Base-by-base conservation (phyloP, 2,329 filamentous ascomycete genomes). In the Sodiomyces alkalinus region DNA sequence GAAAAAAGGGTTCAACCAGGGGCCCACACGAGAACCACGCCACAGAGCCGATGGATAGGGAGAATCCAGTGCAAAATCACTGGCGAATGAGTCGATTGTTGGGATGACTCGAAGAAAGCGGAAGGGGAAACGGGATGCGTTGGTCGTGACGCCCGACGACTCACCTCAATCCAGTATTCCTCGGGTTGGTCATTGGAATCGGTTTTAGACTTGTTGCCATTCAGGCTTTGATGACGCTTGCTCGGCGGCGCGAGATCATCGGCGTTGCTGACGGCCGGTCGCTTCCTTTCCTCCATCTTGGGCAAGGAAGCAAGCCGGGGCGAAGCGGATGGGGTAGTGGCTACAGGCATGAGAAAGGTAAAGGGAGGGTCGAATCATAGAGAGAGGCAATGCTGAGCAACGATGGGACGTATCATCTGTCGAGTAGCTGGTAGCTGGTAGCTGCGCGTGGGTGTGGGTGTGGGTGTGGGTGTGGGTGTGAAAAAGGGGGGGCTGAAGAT, bases 241-340 rank as follows among this genome's bases (percentile, higher is more conserved):
- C 75, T 80, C 14, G 87, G 86, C 41, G 87, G 87, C 40, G 80
- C 80, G 48, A 81, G 64, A 43, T 94, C 83, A 53, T 90, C 81
- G 47, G 72, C 62, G 50, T 78, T 80, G 56, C 72, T 68, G 44
- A 79, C 69, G 50, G 85, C 81, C 50, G 85, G 80, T 72, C 90
- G 76, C 72, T 98, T 98, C 72, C 90, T 83, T 66, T 96, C 90
- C 70, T 98, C 90, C 87, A 96, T 98, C 72, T 90, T 93, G 64
- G 74, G 65, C 60, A 81, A 68, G 68, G 75, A 75, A 62, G 82
- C 78, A 65, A 80, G 73, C 70, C 74, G 72, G 66, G 76, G 68
- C 51, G 60, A 56, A 56, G 76, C 66, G 58, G 74, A 69, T 53
- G 68, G 66, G 44, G 72, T 68, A 60, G 80, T 78, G 62, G 80